Evolutionary conservation across 345 rosid genomes (phyloP), one percentile per base, ranked within the genome.

Genomic region (Corchorus olitorius): DNA sequence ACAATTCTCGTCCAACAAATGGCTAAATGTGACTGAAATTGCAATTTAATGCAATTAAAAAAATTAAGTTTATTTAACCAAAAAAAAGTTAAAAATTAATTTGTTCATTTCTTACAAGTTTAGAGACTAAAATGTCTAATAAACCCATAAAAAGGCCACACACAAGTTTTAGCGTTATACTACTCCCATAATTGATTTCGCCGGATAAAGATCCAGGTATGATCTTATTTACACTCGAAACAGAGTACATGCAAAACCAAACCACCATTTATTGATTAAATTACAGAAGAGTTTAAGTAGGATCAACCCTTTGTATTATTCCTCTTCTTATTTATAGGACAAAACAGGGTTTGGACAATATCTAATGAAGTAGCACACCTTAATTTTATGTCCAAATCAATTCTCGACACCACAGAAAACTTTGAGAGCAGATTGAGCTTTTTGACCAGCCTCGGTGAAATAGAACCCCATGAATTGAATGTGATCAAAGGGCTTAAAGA

Each of bases 401-500:
- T 63, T 11, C 49, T 72, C 54, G 12, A 79, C 65, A 39, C 75
- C 81, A 41, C 72, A 68, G 27, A 6, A 68, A 0, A 1, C 56
- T 68, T 68, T 68, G 14, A 48, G 72, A 68, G 72, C 56, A 22
- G 56, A 68, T 22, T 7, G 19, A 68, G 72, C 11, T 3, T 68
- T 68, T 48, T 68, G 72, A 48, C 72, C 72, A 7, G 55, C 72
- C 72, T 49, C 72, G 1, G 56, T 48, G 41, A 46, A 68, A n/a
- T 48, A 68, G 41, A 48, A 68, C 7, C 56, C 13, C 45, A 87
- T 77, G 72, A 86, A 90, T 11, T 88, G 79, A 2, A 80, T 77
- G 72, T 90, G 90, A 72, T 90, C 90, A 63, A 83, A 90, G 33
- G 92, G 87, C 75, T 88, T 88, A 74, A 85, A 90, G 45, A 88